Evolutionary conservation across 179 eudicot species (phyloP), one percentile per base, ranked within the genome.

Genomic region (Dionaea muscipula): DNA sequence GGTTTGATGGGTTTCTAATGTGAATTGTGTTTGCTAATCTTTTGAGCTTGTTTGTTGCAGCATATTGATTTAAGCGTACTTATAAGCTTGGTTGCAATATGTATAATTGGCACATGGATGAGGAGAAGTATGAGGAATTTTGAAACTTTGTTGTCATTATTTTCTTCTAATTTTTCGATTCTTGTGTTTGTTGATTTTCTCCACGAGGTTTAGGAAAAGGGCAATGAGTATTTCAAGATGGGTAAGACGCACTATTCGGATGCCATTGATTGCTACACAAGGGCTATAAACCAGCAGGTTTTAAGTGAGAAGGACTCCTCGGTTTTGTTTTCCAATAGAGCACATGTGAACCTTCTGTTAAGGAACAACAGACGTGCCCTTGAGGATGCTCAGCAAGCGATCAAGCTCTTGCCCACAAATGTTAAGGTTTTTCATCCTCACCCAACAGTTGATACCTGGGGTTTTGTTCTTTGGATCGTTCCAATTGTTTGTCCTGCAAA

Each of bases 391-490:
- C 79, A 91, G 66, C 88, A 84, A 65, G 93, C 98, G 22, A 72
- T 91, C 45, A 82, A 82, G 73, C 94, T 91, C 52, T 72, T 62
- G 44, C 79, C 93, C 4, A 66, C 75, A 10, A 80, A 84, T 78
- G 63, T 81, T 44, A 87, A 91, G 98, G 98, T 87, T 71, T 43
- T n/a, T n/a, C n/a, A n/a, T n/a, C n/a, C n/a, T n/a, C n/a, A n/a
- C n/a, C n/a, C n/a, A n/a, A n/a, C n/a, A n/a, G n/a, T n/a, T n/a
- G n/a, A n/a, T n/a, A n/a, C n/a, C n/a, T n/a, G n/a, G n/a, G n/a
- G n/a, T n/a, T 31, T 31, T 31, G 35, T 4, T 11, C 9, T 44
- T 1, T 44, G 48, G 48, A 44, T 44, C 20, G n/a, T n/a, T n/a
- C n/a, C n/a, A n/a, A n/a, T n/a, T n/a, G n/a, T n/a, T n/a, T n/a